These are phyloP conservation scores for Aureobasidium sp. DNA, from an alignment of 2,329 filamentous ascomycete genomes.

Conservation along the genomic window DNA sequence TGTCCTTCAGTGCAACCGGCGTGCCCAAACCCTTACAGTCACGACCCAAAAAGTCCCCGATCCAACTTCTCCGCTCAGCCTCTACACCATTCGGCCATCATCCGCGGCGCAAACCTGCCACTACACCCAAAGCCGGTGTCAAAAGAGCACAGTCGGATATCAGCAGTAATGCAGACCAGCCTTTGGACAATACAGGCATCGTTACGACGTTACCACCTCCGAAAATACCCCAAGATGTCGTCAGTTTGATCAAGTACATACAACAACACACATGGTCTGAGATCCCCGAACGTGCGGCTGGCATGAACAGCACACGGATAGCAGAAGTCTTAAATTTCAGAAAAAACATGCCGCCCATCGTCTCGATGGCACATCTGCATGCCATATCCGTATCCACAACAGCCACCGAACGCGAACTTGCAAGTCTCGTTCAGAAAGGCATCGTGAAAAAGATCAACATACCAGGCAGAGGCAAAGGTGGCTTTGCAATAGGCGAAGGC, in stretches of 20 bases:
- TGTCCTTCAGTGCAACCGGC: slow-evolving; percentile 21
- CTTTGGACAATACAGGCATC: slow-evolving; percentile 55
- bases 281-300: slow-evolving; percentile 51
- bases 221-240: slow-evolving; percentile 54
- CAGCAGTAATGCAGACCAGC: slow-evolving; percentile 31
- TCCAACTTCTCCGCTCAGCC: slow-evolving; percentile 20
- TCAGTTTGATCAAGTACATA: slow-evolving; percentile 50
- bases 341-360: slow-evolving; percentile 53
- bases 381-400: slow-evolving; percentile 58
- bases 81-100: slow-evolving; percentile 31
- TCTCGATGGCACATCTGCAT: slow-evolving; percentile 60
- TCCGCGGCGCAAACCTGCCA: slow-evolving; percentile 30
- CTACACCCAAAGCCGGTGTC: slow-evolving; percentile 18
- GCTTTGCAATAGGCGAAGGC: slow-evolving; percentile 56
- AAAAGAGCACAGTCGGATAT: slow-evolving; percentile 14
- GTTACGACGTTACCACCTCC: slow-evolving; percentile 51
- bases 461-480: slow-evolving; percentile 52
- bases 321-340: slow-evolving; percentile 59
- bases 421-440: slow-evolving; percentile 51
- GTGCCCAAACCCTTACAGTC: slow-evolving; percentile 18
- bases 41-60: slow-evolving; percentile 20
- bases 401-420: slow-evolving; percentile 59
- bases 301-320: slow-evolving; percentile 58
- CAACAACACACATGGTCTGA: slow-evolving; percentile 56
- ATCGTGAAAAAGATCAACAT: slow-evolving; percentile 56